These are phyloP conservation scores for Diaporthe vaccinii DNA, from an alignment of 2,329 filamentous ascomycete species.

Conservation along the genomic window DNA sequence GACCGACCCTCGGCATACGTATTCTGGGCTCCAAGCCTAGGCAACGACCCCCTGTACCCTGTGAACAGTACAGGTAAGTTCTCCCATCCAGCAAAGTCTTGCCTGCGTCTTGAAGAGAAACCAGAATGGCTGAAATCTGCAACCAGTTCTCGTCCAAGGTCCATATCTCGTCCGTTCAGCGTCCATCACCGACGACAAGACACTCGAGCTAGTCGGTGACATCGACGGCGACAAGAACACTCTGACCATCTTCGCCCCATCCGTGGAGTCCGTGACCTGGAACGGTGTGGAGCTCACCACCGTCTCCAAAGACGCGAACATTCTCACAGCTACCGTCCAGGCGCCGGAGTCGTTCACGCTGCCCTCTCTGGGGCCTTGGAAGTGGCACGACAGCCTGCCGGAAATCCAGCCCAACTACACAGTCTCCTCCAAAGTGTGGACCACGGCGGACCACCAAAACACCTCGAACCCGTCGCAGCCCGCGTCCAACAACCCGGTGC, in stretches of 20 bases:
- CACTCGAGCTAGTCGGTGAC: slow-evolving; percentile 61
- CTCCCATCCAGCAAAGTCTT: not conserved
- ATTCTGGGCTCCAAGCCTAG: slow-evolving; percentile 68
- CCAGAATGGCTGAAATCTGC: not conserved
- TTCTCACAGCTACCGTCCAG: slow-evolving; percentile 48
- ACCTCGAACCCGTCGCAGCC: slow-evolving; percentile 63
- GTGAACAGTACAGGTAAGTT: slow-evolving; percentile 59
- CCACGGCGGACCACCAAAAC: slow-evolving; percentile 61
- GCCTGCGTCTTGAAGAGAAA: no score
- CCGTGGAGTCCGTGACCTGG: slow-evolving; percentile 61
- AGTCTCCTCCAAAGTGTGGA: slow-evolving; percentile 58
- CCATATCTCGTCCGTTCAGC: slow-evolving; percentile 66
- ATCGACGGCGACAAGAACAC: slow-evolving; percentile 53
- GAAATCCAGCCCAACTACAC: slow-evolving; percentile 60
- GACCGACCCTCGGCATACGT: slow-evolving; percentile 67
- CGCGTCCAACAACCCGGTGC: slow-evolving; percentile 63
- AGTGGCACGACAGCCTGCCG: slow-evolving; percentile 61
- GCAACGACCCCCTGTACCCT: slow-evolving; percentile 59
- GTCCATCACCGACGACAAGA: slow-evolving; percentile 48
- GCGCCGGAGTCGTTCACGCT: slow-evolving; percentile 51
- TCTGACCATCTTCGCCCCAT: slow-evolving; percentile 63
- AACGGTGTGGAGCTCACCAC: slow-evolving; percentile 59
- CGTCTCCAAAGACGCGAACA: slow-evolving; percentile 46
- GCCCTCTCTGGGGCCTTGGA: slow-evolving; percentile 60
- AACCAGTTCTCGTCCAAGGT: slow-evolving; percentile 63